Conservation (phyloP, 208 protist species). For the Blastocrithidia nonstop region DNA sequence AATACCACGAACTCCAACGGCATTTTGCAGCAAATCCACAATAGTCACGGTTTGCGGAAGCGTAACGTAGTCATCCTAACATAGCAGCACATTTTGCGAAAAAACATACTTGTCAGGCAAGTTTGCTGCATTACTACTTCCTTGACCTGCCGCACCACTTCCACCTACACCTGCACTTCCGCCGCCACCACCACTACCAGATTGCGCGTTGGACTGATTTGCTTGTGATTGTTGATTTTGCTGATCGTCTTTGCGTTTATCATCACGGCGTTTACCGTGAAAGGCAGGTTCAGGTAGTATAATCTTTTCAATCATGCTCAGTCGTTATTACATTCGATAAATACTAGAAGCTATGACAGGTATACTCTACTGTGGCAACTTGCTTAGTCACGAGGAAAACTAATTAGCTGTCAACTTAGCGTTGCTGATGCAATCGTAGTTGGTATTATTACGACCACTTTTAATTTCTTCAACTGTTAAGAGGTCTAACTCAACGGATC, state of each 20-base stretch:
- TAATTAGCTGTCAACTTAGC: constrained; percentile 55
- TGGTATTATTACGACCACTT: constrained; percentile 71
- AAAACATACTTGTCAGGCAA: constrained; percentile 59
- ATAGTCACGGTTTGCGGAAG: constrained; percentile 79
- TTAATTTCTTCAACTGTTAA: constrained; percentile 66
- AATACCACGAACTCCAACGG: constrained; percentile 58
- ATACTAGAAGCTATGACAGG: constrained; percentile 35
- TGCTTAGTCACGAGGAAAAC: constrained; percentile 60
- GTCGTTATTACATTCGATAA: constrained; percentile 64
- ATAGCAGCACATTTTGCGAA: constrained; percentile 81
- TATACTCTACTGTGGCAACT: constrained; percentile 39
- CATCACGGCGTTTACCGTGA: constrained; percentile 41
- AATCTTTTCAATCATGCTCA: constrained; percentile 62
- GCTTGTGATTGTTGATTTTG: no score
- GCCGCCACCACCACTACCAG: constrained; percentile 2
- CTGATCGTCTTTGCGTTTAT: constrained; percentile 41
- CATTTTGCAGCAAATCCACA: constrained; percentile 75
- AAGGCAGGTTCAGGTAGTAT: constrained; percentile 73
- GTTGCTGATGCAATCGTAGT: constrained; percentile 88
- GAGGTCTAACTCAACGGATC: constrained; percentile 82
- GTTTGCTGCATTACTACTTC: background rate
- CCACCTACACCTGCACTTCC: background rate
- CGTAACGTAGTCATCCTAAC: constrained; percentile 61
- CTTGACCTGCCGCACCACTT: background rate
- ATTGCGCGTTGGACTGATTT: constrained; percentile 2